Base-by-base conservation (phyloP, 768 basidiomycete species). In the Mycena venus region DNA sequence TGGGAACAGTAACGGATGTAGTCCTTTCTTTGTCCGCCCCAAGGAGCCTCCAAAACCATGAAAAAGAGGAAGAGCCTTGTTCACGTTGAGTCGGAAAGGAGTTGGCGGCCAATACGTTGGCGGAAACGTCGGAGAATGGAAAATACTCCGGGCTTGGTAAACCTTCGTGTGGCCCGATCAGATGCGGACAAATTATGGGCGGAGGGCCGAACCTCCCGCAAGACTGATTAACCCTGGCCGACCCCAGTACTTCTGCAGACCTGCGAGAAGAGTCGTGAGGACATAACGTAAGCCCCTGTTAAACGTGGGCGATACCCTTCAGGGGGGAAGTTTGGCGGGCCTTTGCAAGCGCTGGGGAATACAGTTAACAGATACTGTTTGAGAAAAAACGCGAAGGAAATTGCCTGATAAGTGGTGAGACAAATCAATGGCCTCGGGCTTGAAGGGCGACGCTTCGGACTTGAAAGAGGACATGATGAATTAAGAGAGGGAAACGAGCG, bases 101-200 rank as follows among this genome's bases (percentile, higher is more conserved):
- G 75, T 92, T 89, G 1, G 84, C 79, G 3, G 86, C 80, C 34
- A 92, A 86, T 10, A 87, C 85, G 38, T 91, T 86, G 17, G 89
- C 91, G 3, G 89, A 88, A 53, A 96, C 75, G 34, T 87, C 84
- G 25, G 91, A 86, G 79, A 93, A 93, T 0, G 94, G 93, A 80
- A 94, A 96, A 80, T 91, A 92, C 0, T 86, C 87, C 10, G 94
- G 90, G 73, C 85, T 87, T 0, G 95, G 94, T 29, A 93, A 78
- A 14, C 93, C 93, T 92, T 47, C 21, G 23, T 4, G 19, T 19
- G 34, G 9, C 12, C 25, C 10, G 29, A 25, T 74, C 5, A 65
- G 36, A 29, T 17, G 32, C 32, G 32, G 19, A 62, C 58, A 14
- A 75, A 36, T 21, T 21, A 1, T 5, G 40, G 31, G 9, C 42